Conservation (phyloP, 139 green algal species). For the Ettlia oleoabundans region DNA sequence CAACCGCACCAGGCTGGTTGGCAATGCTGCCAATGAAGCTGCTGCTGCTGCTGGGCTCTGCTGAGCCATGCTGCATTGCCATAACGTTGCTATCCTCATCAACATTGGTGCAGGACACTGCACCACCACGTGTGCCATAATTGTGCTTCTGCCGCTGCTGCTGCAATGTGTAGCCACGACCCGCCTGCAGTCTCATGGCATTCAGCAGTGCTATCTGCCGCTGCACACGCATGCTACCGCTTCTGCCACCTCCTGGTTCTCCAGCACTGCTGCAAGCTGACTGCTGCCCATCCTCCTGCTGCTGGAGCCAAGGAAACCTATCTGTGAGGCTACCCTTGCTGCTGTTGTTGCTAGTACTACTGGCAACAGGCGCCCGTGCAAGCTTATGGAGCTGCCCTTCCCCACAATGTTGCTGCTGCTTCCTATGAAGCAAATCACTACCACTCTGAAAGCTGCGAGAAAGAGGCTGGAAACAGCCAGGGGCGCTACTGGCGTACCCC, state of each 20-base stretch:
- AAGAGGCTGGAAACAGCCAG: too few species aligned
- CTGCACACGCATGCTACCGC: slow-evolving; percentile 1
- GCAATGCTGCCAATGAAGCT: not conserved
- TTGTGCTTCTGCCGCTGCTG: not conserved
- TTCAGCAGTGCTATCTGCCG: slow-evolving; percentile 21
- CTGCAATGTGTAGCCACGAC: slow-evolving; percentile 5
- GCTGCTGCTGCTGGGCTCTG: not conserved
- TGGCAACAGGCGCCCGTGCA: too few species aligned
- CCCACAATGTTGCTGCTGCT: not conserved
- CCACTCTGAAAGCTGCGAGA: too few species aligned
- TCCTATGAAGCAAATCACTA: not conserved
- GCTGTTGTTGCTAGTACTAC: not conserved
- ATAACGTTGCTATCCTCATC: not conserved
- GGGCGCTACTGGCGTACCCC: too few species aligned
- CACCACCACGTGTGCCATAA: not conserved
- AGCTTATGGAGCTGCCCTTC: not conserved
- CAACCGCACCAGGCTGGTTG: too few species aligned
- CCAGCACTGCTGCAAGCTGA: not conserved
- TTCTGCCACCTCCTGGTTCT: not conserved
- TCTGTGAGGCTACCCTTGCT: not conserved
- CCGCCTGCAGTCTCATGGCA: slow-evolving; percentile 12
- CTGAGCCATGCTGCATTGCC: not conserved
- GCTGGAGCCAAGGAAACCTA: not conserved
- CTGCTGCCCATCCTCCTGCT: not conserved
- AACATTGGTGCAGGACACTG: not conserved